Conservation (phyloP, 345 rosid genomes). For the Arabis alpina region DNA sequence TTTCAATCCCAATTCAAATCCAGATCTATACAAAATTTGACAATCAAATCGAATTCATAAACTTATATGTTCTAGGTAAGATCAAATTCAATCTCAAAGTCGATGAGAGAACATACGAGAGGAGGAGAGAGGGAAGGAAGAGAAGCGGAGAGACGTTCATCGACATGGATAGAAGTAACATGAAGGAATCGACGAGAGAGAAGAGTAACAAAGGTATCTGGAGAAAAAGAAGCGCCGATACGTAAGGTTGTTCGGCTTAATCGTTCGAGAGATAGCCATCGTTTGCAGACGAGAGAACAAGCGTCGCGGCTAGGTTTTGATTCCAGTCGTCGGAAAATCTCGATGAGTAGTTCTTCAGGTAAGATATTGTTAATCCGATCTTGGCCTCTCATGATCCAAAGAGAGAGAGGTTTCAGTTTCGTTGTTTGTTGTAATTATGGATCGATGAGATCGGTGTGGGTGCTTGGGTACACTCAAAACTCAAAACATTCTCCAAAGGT, state of each 20-base stretch:
- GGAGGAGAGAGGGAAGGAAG: constrained; percentile 47
- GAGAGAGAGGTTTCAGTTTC: not conserved
- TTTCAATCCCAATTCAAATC: constrained; percentile 2
- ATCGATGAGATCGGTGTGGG: not conserved
- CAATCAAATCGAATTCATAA: constrained; percentile 9
- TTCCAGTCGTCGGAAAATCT: constrained; percentile 71
- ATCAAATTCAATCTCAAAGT: not conserved
- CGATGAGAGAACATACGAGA: constrained; percentile 29
- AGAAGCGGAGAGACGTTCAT: constrained; percentile 71
- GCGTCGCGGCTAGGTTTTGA: constrained; percentile 72
- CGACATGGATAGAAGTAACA: constrained; percentile 63
- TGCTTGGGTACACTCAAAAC: not conserved
- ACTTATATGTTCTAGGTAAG: too few relatives aligned
- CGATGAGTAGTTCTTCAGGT: constrained; percentile 82
- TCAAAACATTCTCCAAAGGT: too few relatives aligned
- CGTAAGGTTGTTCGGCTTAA: constrained; percentile 83
- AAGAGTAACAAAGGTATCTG: constrained; percentile 63
- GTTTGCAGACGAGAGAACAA: constrained; percentile 89
- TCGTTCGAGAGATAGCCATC: constrained; percentile 83
- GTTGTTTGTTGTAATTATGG: not conserved
- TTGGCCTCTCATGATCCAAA: constrained; percentile 61
- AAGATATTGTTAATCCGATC: constrained; percentile 73
- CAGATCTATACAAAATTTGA: not conserved
- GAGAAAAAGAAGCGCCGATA: constrained; percentile 75
- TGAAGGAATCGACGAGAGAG: constrained; percentile 76